These are phyloP conservation scores for Lentinula raphanica DNA, from an alignment of 768 basidiomycete species.

Conservation along the genomic window DNA sequence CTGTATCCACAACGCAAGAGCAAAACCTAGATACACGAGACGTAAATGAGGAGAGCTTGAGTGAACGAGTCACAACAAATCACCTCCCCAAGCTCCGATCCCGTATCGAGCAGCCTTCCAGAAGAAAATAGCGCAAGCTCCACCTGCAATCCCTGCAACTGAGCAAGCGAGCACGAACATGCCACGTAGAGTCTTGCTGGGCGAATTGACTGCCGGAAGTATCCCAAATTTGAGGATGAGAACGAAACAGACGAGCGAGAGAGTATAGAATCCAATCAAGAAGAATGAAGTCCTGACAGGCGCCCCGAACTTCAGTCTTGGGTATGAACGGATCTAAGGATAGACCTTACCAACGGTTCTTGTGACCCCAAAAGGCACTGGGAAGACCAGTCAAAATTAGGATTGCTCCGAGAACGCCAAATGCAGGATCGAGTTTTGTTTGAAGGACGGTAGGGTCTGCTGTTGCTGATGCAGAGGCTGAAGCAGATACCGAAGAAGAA, in stretches of 20 bases:
- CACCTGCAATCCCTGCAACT: constrained; percentile 79
- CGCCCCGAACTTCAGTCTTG: constrained; percentile 7
- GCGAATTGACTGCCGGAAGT: constrained; percentile 76
- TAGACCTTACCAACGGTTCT: constrained; percentile 82
- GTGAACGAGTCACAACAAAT: constrained; percentile 2
- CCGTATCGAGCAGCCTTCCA: constrained; percentile 86
- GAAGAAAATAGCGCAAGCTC: constrained; percentile 85
- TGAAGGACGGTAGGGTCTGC: constrained; percentile 41
- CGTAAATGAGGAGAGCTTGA: constrained; percentile 4
- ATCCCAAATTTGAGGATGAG: constrained; percentile 89
- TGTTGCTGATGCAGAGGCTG: constrained; percentile 37
- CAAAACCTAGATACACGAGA: constrained; percentile 50
- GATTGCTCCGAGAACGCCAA: constrained; percentile 82
- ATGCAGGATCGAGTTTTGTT: constrained; percentile 80
- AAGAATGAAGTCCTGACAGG: constrained; percentile 82
- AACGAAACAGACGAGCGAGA: constrained; percentile 80
- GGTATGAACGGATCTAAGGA: constrained; percentile 11
- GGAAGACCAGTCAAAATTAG: constrained; percentile 88
- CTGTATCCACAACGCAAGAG: constrained; percentile 82
- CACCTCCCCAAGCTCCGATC: constrained; percentile 39
- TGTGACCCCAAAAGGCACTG: constrained; percentile 88
- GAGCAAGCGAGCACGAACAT: constrained; percentile 82
- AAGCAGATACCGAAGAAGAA: constrained; percentile 28
- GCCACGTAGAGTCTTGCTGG: constrained; percentile 72
- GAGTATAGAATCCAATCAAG: constrained; percentile 85